phyloP scores from a whole-genome alignment of 495 filamentous ascomycete species.

The Lentithecium fluviatile region DNA sequence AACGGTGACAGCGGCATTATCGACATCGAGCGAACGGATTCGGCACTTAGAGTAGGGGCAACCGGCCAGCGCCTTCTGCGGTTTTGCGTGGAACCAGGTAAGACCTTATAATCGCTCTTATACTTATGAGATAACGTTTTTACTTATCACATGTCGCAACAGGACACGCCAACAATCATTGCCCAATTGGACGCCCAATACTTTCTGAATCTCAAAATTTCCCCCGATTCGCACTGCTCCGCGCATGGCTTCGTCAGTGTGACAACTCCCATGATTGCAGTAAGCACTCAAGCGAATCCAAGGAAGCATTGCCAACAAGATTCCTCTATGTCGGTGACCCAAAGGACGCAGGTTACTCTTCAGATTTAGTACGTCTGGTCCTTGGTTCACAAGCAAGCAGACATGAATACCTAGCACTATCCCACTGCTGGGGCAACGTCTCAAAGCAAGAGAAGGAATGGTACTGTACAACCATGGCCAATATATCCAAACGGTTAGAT shows the following conservation, averaged over 20 bases:
- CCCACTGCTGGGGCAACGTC: constrained; percentile 14
- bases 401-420: constrained; percentile 13
- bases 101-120: neutral
- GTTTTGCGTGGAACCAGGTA: constrained; percentile 13
- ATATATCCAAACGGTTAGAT: constrained; percentile 5
- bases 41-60: constrained; percentile 4
- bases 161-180: neutral
- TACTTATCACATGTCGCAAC: neutral
- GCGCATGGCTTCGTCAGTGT: constrained; percentile 13
- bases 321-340: constrained; percentile 18
- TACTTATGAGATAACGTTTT: neutral
- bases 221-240: constrained; percentile 11
- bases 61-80: constrained; percentile 11
- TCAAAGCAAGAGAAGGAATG: neutral
- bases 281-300: constrained; percentile 1
- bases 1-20: neutral
- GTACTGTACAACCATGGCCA: constrained; percentile 16
- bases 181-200: constrained; percentile 6
- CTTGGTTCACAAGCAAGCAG: constrained; percentile 1
- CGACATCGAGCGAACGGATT: neutral
- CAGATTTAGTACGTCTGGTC: constrained; percentile 13
- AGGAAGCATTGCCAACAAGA: constrained; percentile 10
- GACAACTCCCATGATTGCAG: constrained; percentile 11
- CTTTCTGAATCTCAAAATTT: neutral
- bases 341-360: constrained; percentile 1